phyloP scores from a whole-genome alignment of 345 rosid genomes.

The Acer campestre region DNA sequence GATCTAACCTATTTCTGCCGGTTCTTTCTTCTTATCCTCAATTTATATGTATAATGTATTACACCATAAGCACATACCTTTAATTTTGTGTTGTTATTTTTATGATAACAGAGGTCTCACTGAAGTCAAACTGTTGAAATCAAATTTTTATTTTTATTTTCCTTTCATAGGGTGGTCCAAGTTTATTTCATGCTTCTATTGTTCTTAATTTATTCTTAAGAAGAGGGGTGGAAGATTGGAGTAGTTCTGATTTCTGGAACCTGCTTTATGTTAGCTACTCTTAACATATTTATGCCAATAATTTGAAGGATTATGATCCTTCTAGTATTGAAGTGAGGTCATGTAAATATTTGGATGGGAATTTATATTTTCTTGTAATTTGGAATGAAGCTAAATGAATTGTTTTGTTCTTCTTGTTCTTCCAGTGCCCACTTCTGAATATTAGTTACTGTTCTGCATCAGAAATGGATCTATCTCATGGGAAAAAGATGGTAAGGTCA shows the following conservation, averaged over 20 bases:
- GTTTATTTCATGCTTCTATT: not conserved
- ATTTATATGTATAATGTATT: too few species aligned
- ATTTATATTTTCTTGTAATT: constrained; percentile 9
- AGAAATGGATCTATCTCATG: constrained; percentile 58
- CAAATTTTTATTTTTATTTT: not conserved
- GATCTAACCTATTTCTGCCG: not conserved
- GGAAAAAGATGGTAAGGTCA: constrained; percentile 71
- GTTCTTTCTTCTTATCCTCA: not conserved
- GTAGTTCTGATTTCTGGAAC: constrained; percentile 3
- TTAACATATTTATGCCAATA: not conserved
- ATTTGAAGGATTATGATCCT: not conserved
- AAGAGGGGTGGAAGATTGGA: not conserved
- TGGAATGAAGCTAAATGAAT: constrained; percentile 19
- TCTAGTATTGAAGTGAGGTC: not conserved
- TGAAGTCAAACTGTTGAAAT: constrained; percentile 3
- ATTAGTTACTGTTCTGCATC: constrained; percentile 91
- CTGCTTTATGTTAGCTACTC: not conserved
- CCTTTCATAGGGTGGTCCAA: not conserved
- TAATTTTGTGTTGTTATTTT: not conserved
- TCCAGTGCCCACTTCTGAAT: constrained; percentile 94
- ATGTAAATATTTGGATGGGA: not conserved
- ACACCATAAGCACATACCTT: not conserved
- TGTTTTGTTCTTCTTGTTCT: constrained; percentile 15
- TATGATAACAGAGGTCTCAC: not conserved
- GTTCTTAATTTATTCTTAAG: not conserved